Evolutionary conservation across 2,329 filamentous ascomycete genomes (phyloP), one percentile per base, ranked within the genome.

Genomic region (Rasamsonia emersonii): DNA sequence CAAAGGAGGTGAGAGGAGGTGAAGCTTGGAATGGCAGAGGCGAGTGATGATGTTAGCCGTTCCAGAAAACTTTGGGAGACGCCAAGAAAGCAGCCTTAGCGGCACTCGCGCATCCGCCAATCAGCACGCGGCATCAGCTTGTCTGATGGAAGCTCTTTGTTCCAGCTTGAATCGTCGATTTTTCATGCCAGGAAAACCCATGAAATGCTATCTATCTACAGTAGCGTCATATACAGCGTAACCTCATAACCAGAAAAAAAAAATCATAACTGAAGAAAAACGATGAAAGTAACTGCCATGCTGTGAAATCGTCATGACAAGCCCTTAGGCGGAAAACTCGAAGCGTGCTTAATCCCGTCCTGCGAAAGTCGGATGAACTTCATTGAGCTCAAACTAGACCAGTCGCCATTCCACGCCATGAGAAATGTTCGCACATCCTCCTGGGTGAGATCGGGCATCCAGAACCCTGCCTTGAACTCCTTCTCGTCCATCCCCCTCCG

Each of bases 401-500:
- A 96, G 16, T 82, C 74, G 3, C 83, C 82, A 42, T 86, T 82
- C 85, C 86, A 96, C 14, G 70, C 67, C 41, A 75, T 71, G 24
- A 96, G 59, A 43, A 73, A 70, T 36, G 69, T 60, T 31, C 83
- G 61, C 44, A 79, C 86, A 28, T 78, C 71, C 24, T 70, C 66
- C 24, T 77, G 71, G 34, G 76, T 73, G 33, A 95, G 64, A 52
- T 95, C 83, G 0, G 89, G 88, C 24, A 93, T 58, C 59, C 56
- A 82, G 51, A 94, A 93, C 0, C 91, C 91, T 32, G 77, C 77
- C 41, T 79, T 73, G 44, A 83, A 84, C 64, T 98, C 91, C 45
- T 81, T 81, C 50, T 80, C 70, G 42, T 95, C 81, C 1, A 64
- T 64, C 9, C 73, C 70, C 33, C 83, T 78, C 42, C 77, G 80